A percentile compares a stretch with the other conserved stretches of the same genome.
Evolutionary conservation across 2,329 filamentous ascomycete genomes (phyloP).

Genomic region (Penicillium psychrosexuale): DNA sequence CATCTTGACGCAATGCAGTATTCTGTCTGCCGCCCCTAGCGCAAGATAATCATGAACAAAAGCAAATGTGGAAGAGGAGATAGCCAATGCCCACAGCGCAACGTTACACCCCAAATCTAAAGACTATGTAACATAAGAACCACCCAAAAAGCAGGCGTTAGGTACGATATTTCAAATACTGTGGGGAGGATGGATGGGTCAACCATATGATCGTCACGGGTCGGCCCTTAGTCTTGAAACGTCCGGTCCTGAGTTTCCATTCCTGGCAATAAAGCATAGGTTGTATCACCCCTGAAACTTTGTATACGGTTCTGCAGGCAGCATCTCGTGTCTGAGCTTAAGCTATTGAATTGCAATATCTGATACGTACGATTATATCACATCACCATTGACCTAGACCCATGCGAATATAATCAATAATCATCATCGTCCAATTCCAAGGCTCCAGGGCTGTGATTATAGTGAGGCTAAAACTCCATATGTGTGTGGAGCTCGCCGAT

Average conservation of each 20-base stretch:
- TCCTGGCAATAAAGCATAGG: background rate
- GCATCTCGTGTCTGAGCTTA: background rate
- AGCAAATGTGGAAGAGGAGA: background rate
- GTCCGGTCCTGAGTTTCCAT: background rate
- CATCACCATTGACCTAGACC: too few species aligned
- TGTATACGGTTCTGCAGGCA: background rate
- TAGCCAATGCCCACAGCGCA: background rate
- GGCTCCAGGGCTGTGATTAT: background rate
- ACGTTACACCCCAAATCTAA: background rate
- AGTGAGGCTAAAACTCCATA: background rate
- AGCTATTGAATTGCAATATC: background rate
- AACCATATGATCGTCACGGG: constrained; percentile 3
- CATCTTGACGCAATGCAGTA: background rate
- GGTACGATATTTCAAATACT: background rate
- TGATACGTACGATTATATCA: too few species aligned
- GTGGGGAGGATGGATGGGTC: background rate
- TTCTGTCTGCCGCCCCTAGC: background rate
- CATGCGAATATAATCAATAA: background rate
- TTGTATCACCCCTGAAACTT: background rate
- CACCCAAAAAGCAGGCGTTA: background rate
- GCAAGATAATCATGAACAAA: background rate
- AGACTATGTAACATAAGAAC: background rate
- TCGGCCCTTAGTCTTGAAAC: constrained; percentile 3
- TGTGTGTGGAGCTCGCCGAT: background rate
- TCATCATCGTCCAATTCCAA: background rate